Base-by-base conservation (phyloP, 768 basidiomycete species). In the Boletus vinaceobasis region DNA sequence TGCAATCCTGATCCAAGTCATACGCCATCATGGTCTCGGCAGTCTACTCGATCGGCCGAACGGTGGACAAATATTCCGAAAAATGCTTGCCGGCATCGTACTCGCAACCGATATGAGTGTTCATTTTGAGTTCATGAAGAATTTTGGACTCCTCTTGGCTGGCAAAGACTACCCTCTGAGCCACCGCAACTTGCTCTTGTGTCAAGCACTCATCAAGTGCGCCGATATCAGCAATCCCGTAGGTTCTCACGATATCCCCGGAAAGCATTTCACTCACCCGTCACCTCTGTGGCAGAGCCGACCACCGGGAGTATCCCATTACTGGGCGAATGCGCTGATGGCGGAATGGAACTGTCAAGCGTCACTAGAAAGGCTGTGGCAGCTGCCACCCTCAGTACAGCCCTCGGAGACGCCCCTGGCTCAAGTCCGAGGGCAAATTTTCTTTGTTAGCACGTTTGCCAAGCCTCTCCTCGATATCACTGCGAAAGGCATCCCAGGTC, bases 201-300 rank as follows among this genome's bases (percentile, higher is more conserved):
- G 92, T 67, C 93, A 98, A 64, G 89, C 90, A 4, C 74, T 99
- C 48, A 85, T 99, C 69, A 98, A 99, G 72, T 97, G 95, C 65
- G 94, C 96, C 17, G 97, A 99, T 73, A 98, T 99, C 65, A 94
- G 92, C 68, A 99, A 99, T 70, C 96, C 97, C 15, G 94, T 97
- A 68, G 60, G 94, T 82, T 17, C 31, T 45, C 14, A 33, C 10
- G 21, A 44, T 7, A 11, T 38, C 37, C 29, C 53, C 11, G 27
- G 23, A 54, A 59, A 29, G 5, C 7, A 35, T 46, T 50, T 52
- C 29, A 55, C 48, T 61, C 43, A 60, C 43, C 31, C 5, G 5
- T 61, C 43, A 60, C 43, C 31, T 5, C 4, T 40, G 40, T 50
- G 42, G 33, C 63, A 98, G 95, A 87, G 88, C 59, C 93, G 96